Conservation (phyloP, 257 asterid species). For the Craterostigma plantagineum region DNA sequence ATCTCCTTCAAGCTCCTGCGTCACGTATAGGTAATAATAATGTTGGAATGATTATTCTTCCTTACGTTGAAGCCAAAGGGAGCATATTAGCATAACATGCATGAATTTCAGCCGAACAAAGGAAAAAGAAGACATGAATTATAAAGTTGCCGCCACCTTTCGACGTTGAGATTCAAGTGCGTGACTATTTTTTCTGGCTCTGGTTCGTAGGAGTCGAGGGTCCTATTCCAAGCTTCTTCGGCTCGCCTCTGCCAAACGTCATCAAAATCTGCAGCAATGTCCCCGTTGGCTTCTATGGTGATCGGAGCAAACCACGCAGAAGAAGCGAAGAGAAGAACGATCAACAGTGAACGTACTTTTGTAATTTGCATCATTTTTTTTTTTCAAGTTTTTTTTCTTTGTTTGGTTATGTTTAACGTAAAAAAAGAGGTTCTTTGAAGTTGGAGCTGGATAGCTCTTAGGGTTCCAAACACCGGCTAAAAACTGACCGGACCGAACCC, state of each 20-base stretch:
- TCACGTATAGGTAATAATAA: neutral
- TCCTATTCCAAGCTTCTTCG: slow-evolving; percentile 33
- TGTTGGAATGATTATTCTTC: neutral
- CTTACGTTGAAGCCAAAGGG: neutral
- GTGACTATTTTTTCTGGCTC: slow-evolving; percentile 26
- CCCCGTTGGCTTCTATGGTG: slow-evolving; percentile 12
- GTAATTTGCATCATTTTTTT: slow-evolving; percentile 13
- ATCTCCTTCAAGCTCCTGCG: slow-evolving; percentile 19
- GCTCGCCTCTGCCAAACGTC: slow-evolving; percentile 31
- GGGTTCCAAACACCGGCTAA: no score
- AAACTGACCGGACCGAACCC: no score
- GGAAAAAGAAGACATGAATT: neutral
- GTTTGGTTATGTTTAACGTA: neutral
- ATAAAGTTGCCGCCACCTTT: no score
- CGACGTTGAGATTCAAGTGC: slow-evolving; percentile 23
- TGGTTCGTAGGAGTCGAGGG: slow-evolving; percentile 31
- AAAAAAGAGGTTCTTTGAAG: no score
- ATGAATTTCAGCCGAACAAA: no score
- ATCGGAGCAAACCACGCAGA: slow-evolving; percentile 18
- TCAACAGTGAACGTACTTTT: slow-evolving; percentile 6
- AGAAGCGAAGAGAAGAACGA: slow-evolving; percentile 15
- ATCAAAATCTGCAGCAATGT: slow-evolving; percentile 18
- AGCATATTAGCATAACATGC: no score
- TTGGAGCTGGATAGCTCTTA: no score
- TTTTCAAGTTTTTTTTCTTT: neutral